These are phyloP conservation scores for Taphrina betulina DNA, from an alignment of 1,139 yeast genomes.

Conservation along the genomic window DNA sequence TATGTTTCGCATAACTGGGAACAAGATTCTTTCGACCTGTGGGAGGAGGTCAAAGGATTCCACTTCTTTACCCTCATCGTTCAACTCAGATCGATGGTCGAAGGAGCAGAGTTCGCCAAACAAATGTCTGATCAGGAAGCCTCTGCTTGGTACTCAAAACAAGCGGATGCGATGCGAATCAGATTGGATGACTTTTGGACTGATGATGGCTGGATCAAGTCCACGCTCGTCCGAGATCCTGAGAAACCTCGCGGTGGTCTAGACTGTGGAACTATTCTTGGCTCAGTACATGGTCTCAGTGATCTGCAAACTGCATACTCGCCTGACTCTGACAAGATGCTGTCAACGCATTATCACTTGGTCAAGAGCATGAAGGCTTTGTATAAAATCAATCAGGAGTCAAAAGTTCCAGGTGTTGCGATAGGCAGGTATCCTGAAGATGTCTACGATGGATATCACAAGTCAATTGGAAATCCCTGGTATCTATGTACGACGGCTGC, in stretches of 20 bases:
- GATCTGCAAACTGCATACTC: conserved; percentile 39
- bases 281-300: conserved; percentile 48
- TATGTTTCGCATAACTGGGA: conserved; percentile 66
- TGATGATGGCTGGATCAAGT: conserved; percentile 52
- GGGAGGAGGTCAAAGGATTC: conserved; percentile 80
- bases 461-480: conserved; percentile 88
- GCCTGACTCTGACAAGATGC: conserved; percentile 42
- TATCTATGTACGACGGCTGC: conserved; percentile 82
- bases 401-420: conserved; percentile 56
- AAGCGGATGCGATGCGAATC: conserved; percentile 45
- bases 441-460: conserved; percentile 67
- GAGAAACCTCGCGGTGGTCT: conserved; percentile 60
- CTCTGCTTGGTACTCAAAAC: conserved; percentile 40
- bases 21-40: conserved; percentile 71
- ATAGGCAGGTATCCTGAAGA: conserved; percentile 95
- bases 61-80: conserved; percentile 79
- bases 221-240: conserved; percentile 66
- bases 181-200: conserved; percentile 46
- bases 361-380: conserved; percentile 66
- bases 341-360: conserved; percentile 46
- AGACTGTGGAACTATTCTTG: conserved; percentile 76
- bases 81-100: conserved; percentile 65
- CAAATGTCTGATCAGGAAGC: conserved; percentile 47
- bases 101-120: conserved; percentile 56
- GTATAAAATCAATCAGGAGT: conserved; percentile 67